Conservation (phyloP, 1,284 basidiomycete genomes). For the Irpex sp. region DNA sequence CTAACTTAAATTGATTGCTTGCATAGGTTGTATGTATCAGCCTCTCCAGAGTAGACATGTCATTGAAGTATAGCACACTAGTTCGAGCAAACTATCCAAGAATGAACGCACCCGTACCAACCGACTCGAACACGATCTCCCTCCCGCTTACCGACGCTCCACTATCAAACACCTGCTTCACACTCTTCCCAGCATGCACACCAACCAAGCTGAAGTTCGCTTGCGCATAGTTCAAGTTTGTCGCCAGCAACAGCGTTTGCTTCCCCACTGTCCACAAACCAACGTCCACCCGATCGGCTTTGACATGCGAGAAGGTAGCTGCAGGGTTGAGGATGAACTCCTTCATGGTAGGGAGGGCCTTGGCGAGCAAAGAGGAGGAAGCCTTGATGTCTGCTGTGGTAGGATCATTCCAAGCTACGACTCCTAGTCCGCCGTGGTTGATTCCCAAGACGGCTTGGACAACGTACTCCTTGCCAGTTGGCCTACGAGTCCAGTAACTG, state of each 20-base stretch:
- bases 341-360: conserved; percentile 34
- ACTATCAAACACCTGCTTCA: conserved; percentile 25
- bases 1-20: too few relatives aligned
- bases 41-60: too few relatives aligned
- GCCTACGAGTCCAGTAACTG: conserved; percentile 65
- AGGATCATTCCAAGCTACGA: conserved; percentile 69
- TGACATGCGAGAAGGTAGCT: conserved; percentile 26
- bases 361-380: conserved; percentile 51
- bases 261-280: conserved; percentile 33
- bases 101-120: conserved; percentile 29
- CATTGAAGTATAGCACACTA: not conserved
- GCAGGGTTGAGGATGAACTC: conserved; percentile 34
- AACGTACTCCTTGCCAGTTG: conserved; percentile 67
- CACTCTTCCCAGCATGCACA: conserved; percentile 15
- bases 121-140: conserved; percentile 22
- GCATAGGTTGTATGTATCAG: too few relatives aligned
- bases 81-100: conserved; percentile 10
- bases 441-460: conserved; percentile 62
- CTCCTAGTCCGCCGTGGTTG: conserved; percentile 68
- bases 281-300: conserved; percentile 32
- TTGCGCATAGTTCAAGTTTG: conserved; percentile 37
- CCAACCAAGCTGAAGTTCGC: conserved; percentile 21
- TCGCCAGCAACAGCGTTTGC: conserved; percentile 35
- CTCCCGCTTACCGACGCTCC: conserved; percentile 24
- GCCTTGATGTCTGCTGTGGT: conserved; percentile 57